Evolutionary conservation across 2,329 filamentous ascomycete genomes (phyloP).

Genomic region (Fusarium tricinctum): DNA sequence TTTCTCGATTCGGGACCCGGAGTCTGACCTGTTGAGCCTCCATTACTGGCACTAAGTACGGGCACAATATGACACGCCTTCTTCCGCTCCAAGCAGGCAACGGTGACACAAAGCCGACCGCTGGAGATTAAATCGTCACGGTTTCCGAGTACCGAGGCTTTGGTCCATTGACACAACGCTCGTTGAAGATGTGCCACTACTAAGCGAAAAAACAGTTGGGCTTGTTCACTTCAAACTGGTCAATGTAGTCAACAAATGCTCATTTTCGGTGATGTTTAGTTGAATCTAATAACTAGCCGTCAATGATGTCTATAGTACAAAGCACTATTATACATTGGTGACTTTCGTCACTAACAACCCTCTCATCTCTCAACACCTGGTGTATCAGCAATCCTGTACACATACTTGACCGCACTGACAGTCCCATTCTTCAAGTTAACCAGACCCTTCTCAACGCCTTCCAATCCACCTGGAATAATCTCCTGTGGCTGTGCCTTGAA

Average conservation of each 20-base stretch:
- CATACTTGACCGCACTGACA: slow-evolving; percentile 30
- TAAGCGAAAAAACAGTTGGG: no score
- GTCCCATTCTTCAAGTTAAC: slow-evolving; percentile 5
- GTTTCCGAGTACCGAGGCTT: background rate
- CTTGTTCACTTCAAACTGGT: no score
- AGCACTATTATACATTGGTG: no score
- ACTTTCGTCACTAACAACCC: no score
- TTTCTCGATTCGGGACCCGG: background rate
- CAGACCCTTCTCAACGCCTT: slow-evolving; percentile 19
- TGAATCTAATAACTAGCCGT: no score
- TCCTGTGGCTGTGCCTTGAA: slow-evolving; percentile 28
- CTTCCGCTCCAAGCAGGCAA: background rate
- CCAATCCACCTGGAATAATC: slow-evolving; percentile 21
- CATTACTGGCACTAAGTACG: background rate
- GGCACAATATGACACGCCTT: background rate
- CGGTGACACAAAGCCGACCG: no score
- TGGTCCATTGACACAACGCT: accelerated
- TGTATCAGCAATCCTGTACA: slow-evolving; percentile 27
- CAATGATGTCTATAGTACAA: no score
- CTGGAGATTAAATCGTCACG: background rate
- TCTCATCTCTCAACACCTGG: slow-evolving; percentile 1
- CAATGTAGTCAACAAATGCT: no score
- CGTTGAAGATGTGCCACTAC: no score
- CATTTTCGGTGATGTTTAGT: no score
- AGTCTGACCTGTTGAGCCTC: background rate